Evolutionary conservation across 2,329 filamentous ascomycete species (phyloP), one percentile per base, ranked within the genome.

Genomic region (Fusarium sambucinum): DNA sequence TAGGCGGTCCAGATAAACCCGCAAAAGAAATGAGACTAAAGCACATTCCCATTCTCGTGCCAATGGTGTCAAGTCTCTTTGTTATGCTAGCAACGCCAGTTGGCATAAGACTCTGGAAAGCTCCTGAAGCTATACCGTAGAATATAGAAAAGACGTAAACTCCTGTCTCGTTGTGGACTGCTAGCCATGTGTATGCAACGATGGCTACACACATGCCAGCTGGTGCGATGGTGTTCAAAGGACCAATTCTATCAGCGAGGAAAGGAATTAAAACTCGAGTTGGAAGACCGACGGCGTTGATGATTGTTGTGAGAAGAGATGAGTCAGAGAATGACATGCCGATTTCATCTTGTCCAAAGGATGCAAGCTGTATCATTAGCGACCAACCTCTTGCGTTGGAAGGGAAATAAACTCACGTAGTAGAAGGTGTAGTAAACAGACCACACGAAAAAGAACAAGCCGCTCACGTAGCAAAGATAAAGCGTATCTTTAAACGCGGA

Each of bases 391-490:
- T n/a, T n/a, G n/a, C n/a, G n/a, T n/a, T n/a, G n/a, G n/a, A n/a
- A n/a, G n/a, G n/a, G n/a, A n/a, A n/a, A n/a, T 3, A 5, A 10
- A 2, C 75, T 69, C 37, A 77, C 80, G 44, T 82, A 83, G 61
- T 82, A 83, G 27, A 82, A 82, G 0, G 79, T 79, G 48, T 79
- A 83, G 57, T 82, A 82, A 10, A 80, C 81, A 0, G 76, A 75
- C 79, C 79, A 81, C 27, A 78, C 78, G 8, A 77, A 69, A 25
- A 79, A 76, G 62, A 82, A 83, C 29, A 80, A 56, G 0, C 78
- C 80, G 1, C 65, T 41, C 0, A 80, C 75, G n/a, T 79, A 80
- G 1, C 59, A 41, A 2, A 78, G 27, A 40, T 77, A 83, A 0
- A 78, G 72, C 1, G 70, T 62, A 21, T 81, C 80, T 14, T 55